phyloP scores from a whole-genome alignment of 2,329 filamentous ascomycete species.

The Aspergillus brasiliensis region DNA sequence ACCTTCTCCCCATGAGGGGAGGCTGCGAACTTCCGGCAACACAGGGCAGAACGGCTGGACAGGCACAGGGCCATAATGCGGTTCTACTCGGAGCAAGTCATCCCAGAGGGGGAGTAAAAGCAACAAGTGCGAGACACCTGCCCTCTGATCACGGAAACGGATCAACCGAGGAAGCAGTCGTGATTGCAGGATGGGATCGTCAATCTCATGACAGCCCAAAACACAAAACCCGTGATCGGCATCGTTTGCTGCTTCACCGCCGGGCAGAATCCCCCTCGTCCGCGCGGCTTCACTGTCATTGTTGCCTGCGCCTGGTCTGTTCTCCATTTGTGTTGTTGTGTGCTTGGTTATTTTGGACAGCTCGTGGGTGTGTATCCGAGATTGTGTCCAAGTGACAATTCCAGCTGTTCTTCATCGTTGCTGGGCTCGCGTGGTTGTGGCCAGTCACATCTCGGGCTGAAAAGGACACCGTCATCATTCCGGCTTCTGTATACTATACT shows the following conservation, averaged over 20 bases:
- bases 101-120: slow-evolving; percentile 15
- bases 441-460: background rate
- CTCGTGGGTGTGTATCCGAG: background rate
- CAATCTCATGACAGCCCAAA: background rate
- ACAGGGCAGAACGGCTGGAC: slow-evolving; percentile 24
- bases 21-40: slow-evolving; percentile 26
- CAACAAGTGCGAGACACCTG: slow-evolving; percentile 4
- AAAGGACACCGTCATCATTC: slow-evolving; percentile 22
- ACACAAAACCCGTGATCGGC: background rate
- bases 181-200: slow-evolving; percentile 10
- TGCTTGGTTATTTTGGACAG: background rate
- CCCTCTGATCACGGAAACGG: background rate
- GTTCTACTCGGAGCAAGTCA: slow-evolving; percentile 31
- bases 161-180: background rate
- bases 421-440: background rate
- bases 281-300: background rate
- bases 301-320: background rate
- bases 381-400: background rate
- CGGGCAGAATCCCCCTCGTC: slow-evolving; percentile 21
- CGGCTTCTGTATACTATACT: background rate
- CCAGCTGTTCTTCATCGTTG: background rate
- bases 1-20: slow-evolving; percentile 24
- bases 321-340: background rate
- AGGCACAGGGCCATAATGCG: slow-evolving; percentile 40
- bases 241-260: slow-evolving; percentile 17